Evolutionary conservation across 2,329 filamentous ascomycete species (phyloP).

Genomic region (Cordyceps farinosa): DNA sequence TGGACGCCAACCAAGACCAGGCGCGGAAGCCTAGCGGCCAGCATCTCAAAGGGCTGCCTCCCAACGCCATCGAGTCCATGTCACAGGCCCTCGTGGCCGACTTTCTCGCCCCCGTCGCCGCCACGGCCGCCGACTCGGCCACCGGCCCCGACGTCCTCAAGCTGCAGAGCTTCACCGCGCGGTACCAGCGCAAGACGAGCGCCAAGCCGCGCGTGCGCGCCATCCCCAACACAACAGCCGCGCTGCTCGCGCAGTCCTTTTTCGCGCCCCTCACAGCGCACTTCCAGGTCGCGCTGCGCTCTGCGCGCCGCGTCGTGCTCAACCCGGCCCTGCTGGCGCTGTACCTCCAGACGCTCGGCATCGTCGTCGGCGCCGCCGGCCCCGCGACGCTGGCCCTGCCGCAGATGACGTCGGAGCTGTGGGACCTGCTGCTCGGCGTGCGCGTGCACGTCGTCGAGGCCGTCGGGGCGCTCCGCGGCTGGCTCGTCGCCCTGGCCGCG

Average conservation of each 20-base stretch:
- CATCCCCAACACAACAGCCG: conserved; percentile 73
- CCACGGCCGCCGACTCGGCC: conserved; percentile 72
- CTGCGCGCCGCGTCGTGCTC: conserved; percentile 58
- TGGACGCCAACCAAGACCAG: conserved; percentile 31
- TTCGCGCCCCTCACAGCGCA: conserved; percentile 83
- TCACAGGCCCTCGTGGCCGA: conserved; percentile 63
- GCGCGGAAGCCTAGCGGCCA: conserved; percentile 28
- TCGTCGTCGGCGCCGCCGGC: conserved; percentile 79
- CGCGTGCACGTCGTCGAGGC: conserved; percentile 59
- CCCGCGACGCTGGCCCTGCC: conserved; percentile 72
- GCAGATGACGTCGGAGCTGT: conserved; percentile 79
- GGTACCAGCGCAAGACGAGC: conserved; percentile 33
- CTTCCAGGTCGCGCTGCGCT: conserved; percentile 63
- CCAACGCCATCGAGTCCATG: conserved; percentile 64
- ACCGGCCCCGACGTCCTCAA: conserved; percentile 83
- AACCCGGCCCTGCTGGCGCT: conserved; percentile 72
- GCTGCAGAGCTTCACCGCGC: conserved; percentile 79
- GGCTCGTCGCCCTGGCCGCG: conserved; percentile 76
- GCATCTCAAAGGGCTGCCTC: conserved; percentile 48
- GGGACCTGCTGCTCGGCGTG: conserved; percentile 73
- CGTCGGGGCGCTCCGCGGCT: conserved; percentile 63
- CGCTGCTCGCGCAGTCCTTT: conserved; percentile 70
- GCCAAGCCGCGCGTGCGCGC: conserved; percentile 45
- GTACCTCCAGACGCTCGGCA: conserved; percentile 79
- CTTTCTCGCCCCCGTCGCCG: conserved; percentile 79